Conservation (phyloP, 768 basidiomycete species). For the Suillus decipiens region DNA sequence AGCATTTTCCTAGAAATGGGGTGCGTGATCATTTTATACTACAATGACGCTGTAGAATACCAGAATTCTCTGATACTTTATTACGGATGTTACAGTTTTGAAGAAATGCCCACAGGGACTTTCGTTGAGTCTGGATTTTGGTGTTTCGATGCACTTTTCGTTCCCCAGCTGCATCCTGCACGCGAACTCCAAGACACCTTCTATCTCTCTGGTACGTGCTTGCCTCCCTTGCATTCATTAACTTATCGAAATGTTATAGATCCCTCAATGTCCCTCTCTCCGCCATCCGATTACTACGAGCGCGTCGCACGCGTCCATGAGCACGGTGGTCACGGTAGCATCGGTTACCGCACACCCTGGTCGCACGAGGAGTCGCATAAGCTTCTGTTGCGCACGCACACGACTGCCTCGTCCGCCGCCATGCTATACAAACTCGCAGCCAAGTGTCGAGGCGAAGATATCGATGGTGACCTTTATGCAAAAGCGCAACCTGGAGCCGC, state of each 20-base stretch:
- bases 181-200: slow-evolving; percentile 98
- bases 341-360: slow-evolving; percentile 98
- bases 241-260: slow-evolving; percentile 45
- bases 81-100: slow-evolving; percentile 60
- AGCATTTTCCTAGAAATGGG: slow-evolving; percentile 99
- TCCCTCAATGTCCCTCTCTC: slow-evolving; percentile 72
- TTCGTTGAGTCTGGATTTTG: slow-evolving; percentile 99
- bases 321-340: slow-evolving; percentile 86
- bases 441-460: slow-evolving; percentile 63
- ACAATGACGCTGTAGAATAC: background rate
- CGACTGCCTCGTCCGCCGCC: slow-evolving; percentile 89
- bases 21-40: slow-evolving; percentile 44
- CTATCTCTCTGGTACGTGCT: slow-evolving; percentile 80
- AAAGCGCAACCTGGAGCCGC: slow-evolving; percentile 20
- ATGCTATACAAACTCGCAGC: slow-evolving; percentile 96
- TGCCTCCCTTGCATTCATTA: background rate
- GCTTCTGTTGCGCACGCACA: slow-evolving; percentile 93
- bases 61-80: background rate
- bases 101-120: slow-evolving; percentile 95
- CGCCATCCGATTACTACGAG: slow-evolving; percentile 82
- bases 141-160: slow-evolving; percentile 98
- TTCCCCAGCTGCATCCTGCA: slow-evolving; percentile 98
- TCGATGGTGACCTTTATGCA: slow-evolving; percentile 24
- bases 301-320: slow-evolving; percentile 84
- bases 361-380: slow-evolving; percentile 88